Evolutionary conservation across 371 early-diverging fungal species (phyloP), one percentile per base, ranked within the genome.

Genomic region (Zychaea mexicana): DNA sequence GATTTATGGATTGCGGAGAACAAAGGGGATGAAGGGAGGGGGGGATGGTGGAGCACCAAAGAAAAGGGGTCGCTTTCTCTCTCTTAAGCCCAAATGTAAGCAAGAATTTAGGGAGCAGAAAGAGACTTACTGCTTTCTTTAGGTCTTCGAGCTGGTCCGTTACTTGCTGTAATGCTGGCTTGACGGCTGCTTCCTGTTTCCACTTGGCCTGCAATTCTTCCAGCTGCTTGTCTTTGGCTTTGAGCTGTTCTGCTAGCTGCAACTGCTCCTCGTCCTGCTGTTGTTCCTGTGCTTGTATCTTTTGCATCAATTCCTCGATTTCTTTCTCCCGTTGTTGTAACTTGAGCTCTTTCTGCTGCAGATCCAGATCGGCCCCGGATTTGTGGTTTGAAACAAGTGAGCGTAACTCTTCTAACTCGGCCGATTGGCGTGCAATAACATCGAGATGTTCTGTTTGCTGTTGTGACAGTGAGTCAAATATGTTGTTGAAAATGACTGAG

Each of bases 361-460:
- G 30, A 5, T 13, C 38, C 3, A 21, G 26, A 15, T 65, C 68
- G 17, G 56, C 58, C 54, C 30, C 33, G 13, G 53, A n/a, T 60
- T 22, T 49, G 28, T 31, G 45, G 19, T 49, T 63, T 54, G 42
- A 42, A 10, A 69, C 39, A 17, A 68, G 62, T 26, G 66, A 54
- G 54, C 71, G 70, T n/a, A 78, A 61, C 24, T 78, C 69, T 21
- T 73, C 71, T 7, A 81, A 38, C 61, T 82, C 77, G 17, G 64
- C 70, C 6, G 66, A 66, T 64, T 78, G 82, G 13, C 77, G 73
- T 2, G 67, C 62, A 59, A 82, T 77, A 5, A 71, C 64, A 49
- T 73, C 74, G 24, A 77, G 55, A 57, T 82, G 63, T 28, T 73
- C 76, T 19, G 57, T 56, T 46, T 78, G 77, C 82, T 82, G 66